A percentile compares a stretch with the other conserved stretches of the same genome.
phyloP scores from a whole-genome alignment of 257 asterid genomes.

The Penstemon newberryi region DNA sequence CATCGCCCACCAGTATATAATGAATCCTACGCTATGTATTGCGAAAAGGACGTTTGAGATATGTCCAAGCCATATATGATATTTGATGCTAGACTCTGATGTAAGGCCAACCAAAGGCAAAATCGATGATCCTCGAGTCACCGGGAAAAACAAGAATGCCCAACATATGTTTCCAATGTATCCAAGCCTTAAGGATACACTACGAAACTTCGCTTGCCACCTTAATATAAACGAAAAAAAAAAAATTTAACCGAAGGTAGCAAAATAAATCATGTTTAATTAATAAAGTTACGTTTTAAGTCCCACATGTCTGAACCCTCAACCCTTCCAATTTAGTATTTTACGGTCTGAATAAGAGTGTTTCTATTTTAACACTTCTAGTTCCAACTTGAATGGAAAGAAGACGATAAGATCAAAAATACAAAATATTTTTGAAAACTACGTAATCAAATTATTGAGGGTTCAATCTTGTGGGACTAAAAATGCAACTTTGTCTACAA shows the following conservation, averaged over 20 bases:
- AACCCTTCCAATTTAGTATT: too few relatives aligned
- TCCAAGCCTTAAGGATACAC: conserved; percentile 50
- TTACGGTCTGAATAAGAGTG: too few relatives aligned
- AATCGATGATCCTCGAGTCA: conserved; percentile 62
- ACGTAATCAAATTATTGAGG: not conserved
- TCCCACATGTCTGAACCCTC: too few relatives aligned
- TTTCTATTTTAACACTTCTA: too few relatives aligned
- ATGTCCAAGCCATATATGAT: conserved; percentile 78
- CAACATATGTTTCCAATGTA: conserved; percentile 55
- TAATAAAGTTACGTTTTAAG: too few relatives aligned
- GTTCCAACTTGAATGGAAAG: too few relatives aligned
- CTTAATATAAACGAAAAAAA: conserved; percentile 27
- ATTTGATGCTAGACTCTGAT: conserved; percentile 69
- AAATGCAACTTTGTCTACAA: not conserved
- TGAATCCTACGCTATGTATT: conserved; percentile 52
- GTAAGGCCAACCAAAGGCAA: conserved; percentile 63
- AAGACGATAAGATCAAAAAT: too few relatives aligned
- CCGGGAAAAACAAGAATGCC: conserved; percentile 64
- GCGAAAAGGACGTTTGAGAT: conserved; percentile 46
- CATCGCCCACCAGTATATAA: conserved; percentile 57
- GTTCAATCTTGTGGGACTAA: not conserved
- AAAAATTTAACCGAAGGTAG: too few relatives aligned
- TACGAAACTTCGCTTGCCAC: conserved; percentile 53
- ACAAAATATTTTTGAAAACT: not conserved
- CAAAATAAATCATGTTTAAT: too few relatives aligned